Evolutionary conservation across 495 filamentous ascomycete species (phyloP).

Genomic region (Aspergillus cristatus): DNA sequence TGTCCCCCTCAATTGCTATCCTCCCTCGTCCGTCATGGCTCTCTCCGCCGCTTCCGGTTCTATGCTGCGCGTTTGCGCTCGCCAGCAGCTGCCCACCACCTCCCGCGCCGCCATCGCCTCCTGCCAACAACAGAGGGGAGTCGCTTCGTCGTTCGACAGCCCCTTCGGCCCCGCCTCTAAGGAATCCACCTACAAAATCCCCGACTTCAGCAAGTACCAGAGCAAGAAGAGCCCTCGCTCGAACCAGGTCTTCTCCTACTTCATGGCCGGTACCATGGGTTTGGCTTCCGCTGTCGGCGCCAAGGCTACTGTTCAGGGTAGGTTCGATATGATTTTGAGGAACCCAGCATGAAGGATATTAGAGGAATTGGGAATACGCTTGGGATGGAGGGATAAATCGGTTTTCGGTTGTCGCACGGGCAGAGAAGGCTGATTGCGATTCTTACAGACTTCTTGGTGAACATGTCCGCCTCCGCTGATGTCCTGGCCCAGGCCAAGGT

Average conservation of each 20-base stretch:
- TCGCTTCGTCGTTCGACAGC: slow-evolving; percentile 39
- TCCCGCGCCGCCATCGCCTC: slow-evolving; percentile 38
- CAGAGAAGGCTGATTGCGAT: slow-evolving; percentile 15
- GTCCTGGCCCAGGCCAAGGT: slow-evolving; percentile 99
- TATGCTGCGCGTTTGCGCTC: slow-evolving; percentile 43
- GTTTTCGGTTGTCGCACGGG: neutral
- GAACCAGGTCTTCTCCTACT: slow-evolving; percentile 91
- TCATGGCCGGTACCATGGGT: slow-evolving; percentile 95
- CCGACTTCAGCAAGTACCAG: slow-evolving; percentile 83
- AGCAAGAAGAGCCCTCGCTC: slow-evolving; percentile 49
- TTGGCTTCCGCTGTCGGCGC: slow-evolving; percentile 83
- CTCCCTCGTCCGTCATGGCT: slow-evolving; percentile 35
- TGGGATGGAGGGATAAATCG: neutral
- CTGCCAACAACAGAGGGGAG: slow-evolving; percentile 41
- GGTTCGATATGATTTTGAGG: slow-evolving; percentile 22
- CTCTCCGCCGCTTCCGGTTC: slow-evolving; percentile 39
- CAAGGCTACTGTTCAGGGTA: slow-evolving; percentile 95
- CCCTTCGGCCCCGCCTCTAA: slow-evolving; percentile 38
- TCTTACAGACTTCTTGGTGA: slow-evolving; percentile 87
- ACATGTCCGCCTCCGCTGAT: slow-evolving; percentile 99
- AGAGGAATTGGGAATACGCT: slow-evolving; percentile 1
- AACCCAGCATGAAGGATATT: neutral
- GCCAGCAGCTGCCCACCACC: slow-evolving; percentile 35
- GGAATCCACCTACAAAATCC: slow-evolving; percentile 60
- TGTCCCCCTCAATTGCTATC: slow-evolving; percentile 34